These are phyloP conservation scores for Emmonsiellopsis sp. DNA, from an alignment of 2,329 filamentous ascomycete species.

Conservation along the genomic window DNA sequence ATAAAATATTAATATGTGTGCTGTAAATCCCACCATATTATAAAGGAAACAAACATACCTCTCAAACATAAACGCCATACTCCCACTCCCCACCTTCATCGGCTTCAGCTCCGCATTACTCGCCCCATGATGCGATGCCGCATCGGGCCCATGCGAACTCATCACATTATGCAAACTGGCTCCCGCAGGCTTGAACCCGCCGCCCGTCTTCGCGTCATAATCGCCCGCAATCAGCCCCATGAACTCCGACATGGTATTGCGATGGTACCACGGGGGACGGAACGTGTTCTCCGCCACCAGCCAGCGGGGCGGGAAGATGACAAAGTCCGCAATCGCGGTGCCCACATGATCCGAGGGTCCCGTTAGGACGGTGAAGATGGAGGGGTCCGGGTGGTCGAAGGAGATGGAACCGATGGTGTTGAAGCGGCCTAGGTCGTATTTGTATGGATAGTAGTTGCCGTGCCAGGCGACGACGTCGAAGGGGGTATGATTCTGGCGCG, in stretches of 20 bases:
- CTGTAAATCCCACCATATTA: background rate
- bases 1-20: constrained; percentile 33
- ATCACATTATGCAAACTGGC: constrained; percentile 61
- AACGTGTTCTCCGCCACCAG: constrained; percentile 52
- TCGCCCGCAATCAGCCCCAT: constrained; percentile 55
- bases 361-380: constrained; percentile 62
- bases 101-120: constrained; percentile 45
- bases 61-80: constrained; percentile 58
- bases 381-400: constrained; percentile 69
- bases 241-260: constrained; percentile 57
- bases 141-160: constrained; percentile 56
- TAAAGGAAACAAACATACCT: constrained; percentile 23
- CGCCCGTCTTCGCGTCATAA: constrained; percentile 50
- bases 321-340: constrained; percentile 56
- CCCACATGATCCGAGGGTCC: constrained; percentile 48
- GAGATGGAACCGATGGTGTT: constrained; percentile 64
- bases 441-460: constrained; percentile 70
- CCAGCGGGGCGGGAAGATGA: constrained; percentile 58
- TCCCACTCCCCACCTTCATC: constrained; percentile 48
- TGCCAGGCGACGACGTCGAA: constrained; percentile 78
- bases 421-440: constrained; percentile 72
- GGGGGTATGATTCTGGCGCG: constrained; percentile 58
- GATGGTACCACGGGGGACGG: constrained; percentile 54
- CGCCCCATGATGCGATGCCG: constrained; percentile 46
- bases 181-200: constrained; percentile 51